These are phyloP conservation scores for Neonectria faginata DNA, from an alignment of 2,329 filamentous ascomycete species.

Conservation along the genomic window DNA sequence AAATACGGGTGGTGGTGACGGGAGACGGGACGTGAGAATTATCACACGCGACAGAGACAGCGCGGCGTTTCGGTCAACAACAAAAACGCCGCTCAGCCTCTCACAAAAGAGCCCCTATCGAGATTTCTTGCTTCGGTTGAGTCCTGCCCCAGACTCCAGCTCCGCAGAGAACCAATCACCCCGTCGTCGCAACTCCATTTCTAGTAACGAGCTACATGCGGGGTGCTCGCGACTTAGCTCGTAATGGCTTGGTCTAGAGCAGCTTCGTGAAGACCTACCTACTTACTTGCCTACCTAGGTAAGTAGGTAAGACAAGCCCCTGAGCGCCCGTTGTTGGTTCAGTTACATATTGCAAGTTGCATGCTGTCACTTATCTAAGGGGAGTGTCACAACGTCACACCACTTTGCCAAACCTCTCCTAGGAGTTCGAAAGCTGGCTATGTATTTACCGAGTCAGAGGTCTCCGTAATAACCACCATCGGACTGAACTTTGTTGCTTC, in stretches of 20 bases:
- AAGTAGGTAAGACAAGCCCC: background rate
- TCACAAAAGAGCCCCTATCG: background rate
- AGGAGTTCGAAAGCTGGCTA: background rate
- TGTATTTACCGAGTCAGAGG: background rate
- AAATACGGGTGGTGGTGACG: background rate
- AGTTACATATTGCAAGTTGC: background rate
- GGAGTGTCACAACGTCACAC: background rate
- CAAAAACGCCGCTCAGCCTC: background rate
- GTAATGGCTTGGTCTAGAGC: background rate
- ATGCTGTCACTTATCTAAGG: background rate
- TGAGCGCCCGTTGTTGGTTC: background rate
- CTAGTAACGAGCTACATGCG: conserved; percentile 11
- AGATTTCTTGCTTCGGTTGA: background rate
- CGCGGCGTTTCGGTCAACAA: background rate
- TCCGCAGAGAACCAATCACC: conserved; percentile 7
- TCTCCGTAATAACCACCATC: background rate
- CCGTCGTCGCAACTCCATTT: conserved; percentile 6
- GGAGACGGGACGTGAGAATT: conserved; percentile 17
- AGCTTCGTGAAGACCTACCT: background rate
- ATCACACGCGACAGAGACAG: background rate
- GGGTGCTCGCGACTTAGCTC: conserved; percentile 13
- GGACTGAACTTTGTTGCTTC: background rate
- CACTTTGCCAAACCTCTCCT: background rate
- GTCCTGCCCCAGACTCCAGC: background rate
- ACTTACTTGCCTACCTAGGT: background rate